Evolutionary conservation across 495 filamentous ascomycete species (phyloP).

Genomic region (Penicillium steckii): DNA sequence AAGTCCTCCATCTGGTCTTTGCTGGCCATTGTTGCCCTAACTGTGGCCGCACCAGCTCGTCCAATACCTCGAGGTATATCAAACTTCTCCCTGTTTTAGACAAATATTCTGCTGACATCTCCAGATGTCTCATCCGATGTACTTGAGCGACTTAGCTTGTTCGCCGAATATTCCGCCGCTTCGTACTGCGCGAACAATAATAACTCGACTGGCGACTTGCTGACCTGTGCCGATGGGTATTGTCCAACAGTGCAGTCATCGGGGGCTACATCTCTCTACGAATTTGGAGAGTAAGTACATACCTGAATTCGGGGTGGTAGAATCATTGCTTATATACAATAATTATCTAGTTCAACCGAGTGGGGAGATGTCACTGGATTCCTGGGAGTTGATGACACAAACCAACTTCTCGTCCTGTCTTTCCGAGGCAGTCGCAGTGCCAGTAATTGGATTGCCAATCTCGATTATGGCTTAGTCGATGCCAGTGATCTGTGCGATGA

Average conservation of each 20-base stretch:
- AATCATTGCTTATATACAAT: neutral
- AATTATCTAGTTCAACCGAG: slow-evolving; percentile 37
- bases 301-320: too few relatives aligned
- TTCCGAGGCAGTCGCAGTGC: slow-evolving; percentile 66
- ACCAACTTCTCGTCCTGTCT: slow-evolving; percentile 61
- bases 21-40: slow-evolving; percentile 20
- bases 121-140: slow-evolving; percentile 31
- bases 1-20: neutral
- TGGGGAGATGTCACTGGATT: slow-evolving; percentile 67
- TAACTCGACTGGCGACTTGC: slow-evolving; percentile 39
- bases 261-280: slow-evolving; percentile 51
- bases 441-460: slow-evolving; percentile 66
- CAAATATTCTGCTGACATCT: neutral
- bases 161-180: slow-evolving; percentile 68
- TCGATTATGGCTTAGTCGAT: slow-evolving; percentile 39
- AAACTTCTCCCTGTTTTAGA: neutral
- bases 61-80: slow-evolving; percentile 27
- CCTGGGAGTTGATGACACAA: slow-evolving; percentile 63
- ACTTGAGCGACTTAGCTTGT: slow-evolving; percentile 53
- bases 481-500: slow-evolving; percentile 33
- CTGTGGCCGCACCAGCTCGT: slow-evolving; percentile 24
- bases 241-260: slow-evolving; percentile 62
- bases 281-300: slow-evolving; percentile 58
- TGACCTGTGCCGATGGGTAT: slow-evolving; percentile 56
- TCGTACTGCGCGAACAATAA: slow-evolving; percentile 62